Conservation (phyloP, 1,284 basidiomycete species). For the Puccinia novopanici region DNA sequence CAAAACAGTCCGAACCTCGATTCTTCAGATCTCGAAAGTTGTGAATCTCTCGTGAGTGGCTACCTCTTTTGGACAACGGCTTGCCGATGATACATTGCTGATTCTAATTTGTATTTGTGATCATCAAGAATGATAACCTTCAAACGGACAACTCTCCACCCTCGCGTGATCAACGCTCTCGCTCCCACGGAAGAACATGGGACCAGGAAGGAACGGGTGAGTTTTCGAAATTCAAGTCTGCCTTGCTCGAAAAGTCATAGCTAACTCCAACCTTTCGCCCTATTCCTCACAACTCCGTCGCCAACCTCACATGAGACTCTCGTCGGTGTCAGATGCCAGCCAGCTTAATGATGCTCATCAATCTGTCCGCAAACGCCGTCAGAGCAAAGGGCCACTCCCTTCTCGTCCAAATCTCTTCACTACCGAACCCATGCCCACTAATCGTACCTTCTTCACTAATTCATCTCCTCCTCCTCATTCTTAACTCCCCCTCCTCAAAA, state of each 20-base stretch:
- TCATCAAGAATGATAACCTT: slow-evolving; percentile 5
- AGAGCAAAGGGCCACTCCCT: slow-evolving; percentile 26
- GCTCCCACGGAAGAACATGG: not conserved
- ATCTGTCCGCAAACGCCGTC: slow-evolving; percentile 9
- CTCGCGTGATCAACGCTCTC: slow-evolving; percentile 6
- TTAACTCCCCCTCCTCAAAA: not conserved
- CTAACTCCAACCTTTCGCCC: not conserved
- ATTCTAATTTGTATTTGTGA: not conserved
- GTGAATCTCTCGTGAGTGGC: not conserved
- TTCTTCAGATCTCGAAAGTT: slow-evolving; percentile 4
- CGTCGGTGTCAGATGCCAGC: slow-evolving; percentile 19
- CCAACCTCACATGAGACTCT: slow-evolving; percentile 11
- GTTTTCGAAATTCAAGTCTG: not conserved
- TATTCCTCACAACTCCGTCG: not conserved
- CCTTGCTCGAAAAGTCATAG: not conserved
- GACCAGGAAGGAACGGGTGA: not conserved
- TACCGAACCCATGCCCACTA: slow-evolving; percentile 13
- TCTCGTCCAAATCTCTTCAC: not conserved
- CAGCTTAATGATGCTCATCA: not conserved
- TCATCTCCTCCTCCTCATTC: not conserved
- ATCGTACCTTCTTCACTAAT: not conserved
- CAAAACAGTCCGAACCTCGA: slow-evolving; percentile 2
- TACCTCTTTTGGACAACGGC: not conserved
- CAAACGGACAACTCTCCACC: not conserved
- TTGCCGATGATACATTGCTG: not conserved